Percentiles rank a stretch among this genome's conserved stretches.
phyloP scores from a whole-genome alignment of 768 basidiomycete species.

The Leucogyrophana mollusca region DNA sequence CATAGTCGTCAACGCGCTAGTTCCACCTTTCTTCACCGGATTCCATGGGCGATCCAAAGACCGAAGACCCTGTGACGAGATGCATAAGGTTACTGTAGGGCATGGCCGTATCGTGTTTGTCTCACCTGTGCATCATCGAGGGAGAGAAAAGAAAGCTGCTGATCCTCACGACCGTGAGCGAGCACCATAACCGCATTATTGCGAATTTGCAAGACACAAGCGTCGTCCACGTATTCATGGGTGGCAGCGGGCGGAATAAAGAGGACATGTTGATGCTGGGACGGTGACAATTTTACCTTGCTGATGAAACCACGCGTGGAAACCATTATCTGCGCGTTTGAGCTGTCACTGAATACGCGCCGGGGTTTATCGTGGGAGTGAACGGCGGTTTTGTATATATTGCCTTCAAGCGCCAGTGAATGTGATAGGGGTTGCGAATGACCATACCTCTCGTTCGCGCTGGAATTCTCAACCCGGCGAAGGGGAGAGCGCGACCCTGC shows the following conservation, averaged over 20 bases:
- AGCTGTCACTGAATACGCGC: constrained; percentile 27
- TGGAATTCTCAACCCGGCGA: no score
- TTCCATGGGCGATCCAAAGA: constrained; percentile 29
- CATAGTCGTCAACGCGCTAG: constrained; percentile 42
- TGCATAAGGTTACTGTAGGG: constrained; percentile 4
- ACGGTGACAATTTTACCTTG: constrained; percentile 17
- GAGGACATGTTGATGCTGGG: constrained; percentile 15
- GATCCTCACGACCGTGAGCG: constrained; percentile 37
- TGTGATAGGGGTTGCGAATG: no score
- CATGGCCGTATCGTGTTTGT: neutral
- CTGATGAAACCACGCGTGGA: constrained; percentile 41
- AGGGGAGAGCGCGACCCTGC: no score
- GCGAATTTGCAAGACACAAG: constrained; percentile 33
- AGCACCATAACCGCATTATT: constrained; percentile 30
- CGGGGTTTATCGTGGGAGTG: constrained; percentile 39
- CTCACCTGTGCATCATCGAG: constrained; percentile 21
- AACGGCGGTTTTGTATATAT: constrained; percentile 6
- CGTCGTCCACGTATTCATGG: constrained; percentile 40
- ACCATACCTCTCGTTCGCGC: no score
- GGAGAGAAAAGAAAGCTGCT: constrained; percentile 29
- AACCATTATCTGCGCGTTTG: constrained; percentile 22
- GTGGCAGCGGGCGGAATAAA: constrained; percentile 19
- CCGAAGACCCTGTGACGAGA: neutral
- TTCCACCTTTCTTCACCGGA: constrained; percentile 37
- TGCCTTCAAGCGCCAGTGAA: no score